Percentiles rank a stretch among this genome's conserved stretches.
These are phyloP conservation scores for Nematodospora anomalae DNA, from an alignment of 1,139 yeast species.

Conservation along the genomic window DNA sequence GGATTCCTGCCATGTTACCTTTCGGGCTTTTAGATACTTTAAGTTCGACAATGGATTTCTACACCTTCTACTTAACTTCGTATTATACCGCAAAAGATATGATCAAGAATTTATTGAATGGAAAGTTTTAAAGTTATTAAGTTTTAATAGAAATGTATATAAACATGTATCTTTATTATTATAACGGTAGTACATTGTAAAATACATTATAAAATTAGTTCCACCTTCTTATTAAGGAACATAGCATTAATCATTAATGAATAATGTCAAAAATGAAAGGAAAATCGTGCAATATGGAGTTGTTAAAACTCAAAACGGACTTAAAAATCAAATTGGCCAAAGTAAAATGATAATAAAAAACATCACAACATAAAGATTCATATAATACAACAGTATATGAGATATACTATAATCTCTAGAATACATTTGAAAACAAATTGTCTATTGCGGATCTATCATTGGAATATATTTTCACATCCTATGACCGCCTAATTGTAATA, in stretches of 20 bases:
- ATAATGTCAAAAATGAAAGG: background rate
- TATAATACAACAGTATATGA: background rate
- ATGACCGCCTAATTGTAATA: conserved; percentile 43
- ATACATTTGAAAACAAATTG: conserved; percentile 1
- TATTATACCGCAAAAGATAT: conserved; percentile 77
- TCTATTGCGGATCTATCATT: background rate
- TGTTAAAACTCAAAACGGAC: background rate
- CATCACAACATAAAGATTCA: conserved; percentile 4
- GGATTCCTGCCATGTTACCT: conserved; percentile 98
- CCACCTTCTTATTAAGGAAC: too few relatives aligned
- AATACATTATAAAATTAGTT: too few relatives aligned
- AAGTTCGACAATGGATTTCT: conserved; percentile 76
- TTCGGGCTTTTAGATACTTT: conserved; percentile 85
- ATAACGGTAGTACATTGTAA: too few relatives aligned
- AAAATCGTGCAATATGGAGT: background rate
- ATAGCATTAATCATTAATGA: background rate
- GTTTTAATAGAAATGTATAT: background rate
- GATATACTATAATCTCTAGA: background rate
- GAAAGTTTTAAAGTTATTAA: conserved; percentile 63
- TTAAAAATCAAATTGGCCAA: conserved; percentile 5
- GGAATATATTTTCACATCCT: conserved; percentile 12
- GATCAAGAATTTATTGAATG: conserved; percentile 62
- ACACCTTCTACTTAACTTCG: conserved; percentile 66
- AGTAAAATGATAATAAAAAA: background rate
- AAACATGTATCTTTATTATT: background rate